A percentile compares a stretch with the other conserved stretches of the same genome.
phyloP scores from a whole-genome alignment of 2,329 filamentous ascomycete genomes.

The Phaeophleospora eucalypticola region DNA sequence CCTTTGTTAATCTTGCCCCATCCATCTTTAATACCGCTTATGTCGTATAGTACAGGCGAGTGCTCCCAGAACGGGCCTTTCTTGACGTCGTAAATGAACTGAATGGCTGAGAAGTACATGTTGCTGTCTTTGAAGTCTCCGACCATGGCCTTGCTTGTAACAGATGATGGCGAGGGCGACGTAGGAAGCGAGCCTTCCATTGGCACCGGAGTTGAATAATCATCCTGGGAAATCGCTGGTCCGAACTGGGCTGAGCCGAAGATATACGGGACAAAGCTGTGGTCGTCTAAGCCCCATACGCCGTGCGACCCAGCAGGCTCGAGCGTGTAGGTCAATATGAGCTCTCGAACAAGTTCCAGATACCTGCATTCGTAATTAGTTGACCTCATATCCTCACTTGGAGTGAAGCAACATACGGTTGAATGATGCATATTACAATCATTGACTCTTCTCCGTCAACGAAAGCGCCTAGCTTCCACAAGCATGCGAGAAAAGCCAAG shows the following conservation, averaged over 20 bases:
- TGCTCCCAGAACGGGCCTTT: conserved; percentile 92
- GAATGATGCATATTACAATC: conserved; percentile 76
- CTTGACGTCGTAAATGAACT: conserved; percentile 97
- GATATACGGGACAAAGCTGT: conserved; percentile 90
- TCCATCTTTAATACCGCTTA: conserved; percentile 79
- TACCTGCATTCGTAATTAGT: conserved; percentile 53
- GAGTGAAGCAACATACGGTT: conserved; percentile 59
- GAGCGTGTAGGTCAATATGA: conserved; percentile 87
- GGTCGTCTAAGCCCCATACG: conserved; percentile 98
- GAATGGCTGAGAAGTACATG: conserved; percentile 91
- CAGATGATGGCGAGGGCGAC: conserved; percentile 66
- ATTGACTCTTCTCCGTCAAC: conserved; percentile 65
- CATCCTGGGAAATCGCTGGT: conserved; percentile 63
- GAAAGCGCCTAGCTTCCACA: conserved; percentile 90
- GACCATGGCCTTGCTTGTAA: conserved; percentile 47
- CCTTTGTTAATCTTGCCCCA: conserved; percentile 98
- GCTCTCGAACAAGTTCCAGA: conserved; percentile 69
- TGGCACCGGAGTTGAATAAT: conserved; percentile 53
- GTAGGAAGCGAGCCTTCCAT: conserved; percentile 69
- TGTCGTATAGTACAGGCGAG: conserved; percentile 88
- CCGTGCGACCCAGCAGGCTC: conserved; percentile 95
- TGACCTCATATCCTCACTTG: neutral
- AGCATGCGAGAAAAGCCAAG: conserved; percentile 77
- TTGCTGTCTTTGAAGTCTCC: conserved; percentile 41
- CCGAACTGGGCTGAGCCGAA: conserved; percentile 89